Evolutionary conservation across 2,329 filamentous ascomycete genomes (phyloP).

Genomic region (Nemania abortiva): DNA sequence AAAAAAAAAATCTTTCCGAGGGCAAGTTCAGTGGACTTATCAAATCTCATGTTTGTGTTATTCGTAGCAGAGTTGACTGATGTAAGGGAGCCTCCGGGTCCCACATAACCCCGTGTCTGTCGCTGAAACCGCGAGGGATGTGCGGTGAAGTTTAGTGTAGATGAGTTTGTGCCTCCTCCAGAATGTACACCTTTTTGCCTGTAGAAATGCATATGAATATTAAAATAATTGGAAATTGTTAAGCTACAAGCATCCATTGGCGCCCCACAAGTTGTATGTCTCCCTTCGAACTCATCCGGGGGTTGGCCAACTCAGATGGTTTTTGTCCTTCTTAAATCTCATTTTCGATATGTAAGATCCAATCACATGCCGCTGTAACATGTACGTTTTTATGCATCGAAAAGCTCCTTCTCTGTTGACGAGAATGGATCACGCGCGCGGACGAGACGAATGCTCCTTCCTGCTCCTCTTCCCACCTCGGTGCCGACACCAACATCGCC

Average conservation of each 20-base stretch:
- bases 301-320: too few species aligned
- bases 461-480: background rate
- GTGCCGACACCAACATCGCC: background rate
- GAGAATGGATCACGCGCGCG: background rate
- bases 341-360: background rate
- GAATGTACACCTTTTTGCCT: background rate
- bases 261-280: background rate
- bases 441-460: background rate
- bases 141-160: background rate
- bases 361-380: background rate
- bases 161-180: background rate
- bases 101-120: background rate
- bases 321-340: background rate
- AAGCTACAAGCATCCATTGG: background rate
- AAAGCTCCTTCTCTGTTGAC: background rate
- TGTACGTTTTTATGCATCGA: background rate
- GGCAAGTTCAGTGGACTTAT: too few species aligned
- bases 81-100: background rate
- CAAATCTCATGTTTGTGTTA: background rate
- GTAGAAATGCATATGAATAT: too few species aligned
- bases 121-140: background rate
- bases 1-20: too few species aligned
- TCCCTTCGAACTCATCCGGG: background rate
- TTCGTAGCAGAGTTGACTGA: background rate
- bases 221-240: too few species aligned